phyloP scores from a whole-genome alignment of 805 yeast genomes.

The Ogataea degrootiae region DNA sequence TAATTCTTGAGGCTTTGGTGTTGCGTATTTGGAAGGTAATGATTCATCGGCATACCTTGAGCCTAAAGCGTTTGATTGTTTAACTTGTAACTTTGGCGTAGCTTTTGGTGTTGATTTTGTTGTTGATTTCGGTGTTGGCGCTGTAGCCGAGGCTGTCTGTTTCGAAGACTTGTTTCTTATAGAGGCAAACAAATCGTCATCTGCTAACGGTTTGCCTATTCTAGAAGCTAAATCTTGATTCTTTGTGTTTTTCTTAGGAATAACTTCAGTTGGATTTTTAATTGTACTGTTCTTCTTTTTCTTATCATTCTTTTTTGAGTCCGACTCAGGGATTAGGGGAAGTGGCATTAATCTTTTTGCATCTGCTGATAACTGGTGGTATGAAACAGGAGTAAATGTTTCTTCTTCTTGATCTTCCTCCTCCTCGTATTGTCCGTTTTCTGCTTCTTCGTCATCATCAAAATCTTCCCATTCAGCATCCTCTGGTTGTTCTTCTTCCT shows the following conservation, averaged over 20 bases:
- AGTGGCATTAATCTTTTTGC: conserved; percentile 17
- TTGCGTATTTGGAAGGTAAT: conserved; percentile 2
- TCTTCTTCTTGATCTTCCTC: conserved; percentile 6
- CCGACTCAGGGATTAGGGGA: neutral
- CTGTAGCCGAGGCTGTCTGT: neutral
- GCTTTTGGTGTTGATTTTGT: neutral
- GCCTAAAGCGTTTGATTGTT: neutral
- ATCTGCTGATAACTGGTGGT: conserved; percentile 7
- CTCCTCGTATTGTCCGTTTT: neutral
- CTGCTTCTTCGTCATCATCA: conserved; percentile 1
- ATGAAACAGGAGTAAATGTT: conserved; percentile 3
- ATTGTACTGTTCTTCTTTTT: no score
- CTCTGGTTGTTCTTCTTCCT: neutral
- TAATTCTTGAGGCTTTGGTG: neutral
- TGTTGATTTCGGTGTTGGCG: neutral
- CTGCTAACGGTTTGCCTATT: neutral
- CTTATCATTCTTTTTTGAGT: no score
- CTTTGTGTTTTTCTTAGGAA: neutral
- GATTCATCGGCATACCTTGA: neutral
- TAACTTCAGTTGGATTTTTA: neutral
- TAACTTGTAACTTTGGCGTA: neutral
- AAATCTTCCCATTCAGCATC: conserved; percentile 1
- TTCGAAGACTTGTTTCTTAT: no score
- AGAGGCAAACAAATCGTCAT: no score
- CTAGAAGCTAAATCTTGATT: neutral